Conservation (phyloP, 169 alveolate genomes). For the Babesia gibsoni region DNA sequence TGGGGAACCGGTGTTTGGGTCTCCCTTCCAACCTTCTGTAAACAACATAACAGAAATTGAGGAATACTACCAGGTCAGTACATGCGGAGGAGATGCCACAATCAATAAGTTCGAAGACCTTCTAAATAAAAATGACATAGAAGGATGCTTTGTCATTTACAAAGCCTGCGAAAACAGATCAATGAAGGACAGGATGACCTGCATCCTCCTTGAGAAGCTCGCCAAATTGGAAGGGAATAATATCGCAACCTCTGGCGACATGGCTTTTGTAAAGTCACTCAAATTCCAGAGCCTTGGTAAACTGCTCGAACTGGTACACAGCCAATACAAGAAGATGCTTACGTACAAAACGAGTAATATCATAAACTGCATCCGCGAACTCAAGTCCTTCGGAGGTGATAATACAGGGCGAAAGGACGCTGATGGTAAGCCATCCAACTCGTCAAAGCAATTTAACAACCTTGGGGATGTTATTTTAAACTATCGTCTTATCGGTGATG, state of each 20-base stretch:
- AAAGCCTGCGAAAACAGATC: not conserved
- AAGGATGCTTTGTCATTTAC: conserved; percentile 37
- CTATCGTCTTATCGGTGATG: conserved; percentile 58
- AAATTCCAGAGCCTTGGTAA: conserved; percentile 47
- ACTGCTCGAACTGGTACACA: conserved; percentile 36
- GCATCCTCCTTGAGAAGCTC: conserved; percentile 9
- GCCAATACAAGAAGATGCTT: conserved; percentile 60
- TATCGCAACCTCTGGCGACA: conserved; percentile 29
- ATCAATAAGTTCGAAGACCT: conserved; percentile 4
- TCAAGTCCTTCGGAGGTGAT: conserved; percentile 21
- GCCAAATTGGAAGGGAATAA: conserved; percentile 18
- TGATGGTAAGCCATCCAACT: not conserved
- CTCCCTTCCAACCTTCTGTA: conserved; percentile 47
- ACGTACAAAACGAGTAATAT: conserved; percentile 56
- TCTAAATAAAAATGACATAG: conserved; percentile 29
- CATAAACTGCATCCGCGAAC: conserved; percentile 44
- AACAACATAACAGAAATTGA: conserved; percentile 24
- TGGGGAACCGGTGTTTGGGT: conserved; percentile 54
- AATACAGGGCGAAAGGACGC: conserved; percentile 17
- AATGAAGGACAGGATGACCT: not conserved
- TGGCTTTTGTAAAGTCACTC: conserved; percentile 19
- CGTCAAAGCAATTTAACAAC: conserved; percentile 33
- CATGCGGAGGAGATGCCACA: conserved; percentile 5
- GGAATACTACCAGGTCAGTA: conserved; percentile 17
- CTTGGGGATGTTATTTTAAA: conserved; percentile 55